phyloP scores from a whole-genome alignment of 441 rosid genomes.

The Daphne laureola region DNA sequence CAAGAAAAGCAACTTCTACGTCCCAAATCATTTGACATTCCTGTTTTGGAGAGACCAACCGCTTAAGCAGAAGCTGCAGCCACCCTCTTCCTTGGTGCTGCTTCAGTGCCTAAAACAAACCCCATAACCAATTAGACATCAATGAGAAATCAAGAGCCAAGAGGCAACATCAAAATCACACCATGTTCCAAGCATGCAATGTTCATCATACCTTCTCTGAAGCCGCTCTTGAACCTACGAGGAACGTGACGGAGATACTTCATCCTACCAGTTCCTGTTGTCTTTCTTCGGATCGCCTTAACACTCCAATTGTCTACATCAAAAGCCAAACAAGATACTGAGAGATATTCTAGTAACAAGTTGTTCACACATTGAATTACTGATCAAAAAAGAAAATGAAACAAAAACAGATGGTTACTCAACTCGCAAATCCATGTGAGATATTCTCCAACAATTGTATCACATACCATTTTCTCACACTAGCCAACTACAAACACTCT shows the following conservation, averaged over 20 bases:
- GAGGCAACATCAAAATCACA: background rate
- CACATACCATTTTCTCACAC: no score
- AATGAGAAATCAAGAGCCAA: constrained; percentile 3
- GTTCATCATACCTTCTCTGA: constrained; percentile 61
- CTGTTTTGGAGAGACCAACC: constrained; percentile 11
- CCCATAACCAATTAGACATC: background rate
- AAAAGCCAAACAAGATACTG: background rate
- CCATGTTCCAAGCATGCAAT: no score
- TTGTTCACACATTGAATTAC: no score
- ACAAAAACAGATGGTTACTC: no score
- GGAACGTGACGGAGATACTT: constrained; percentile 78
- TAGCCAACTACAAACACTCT: no score
- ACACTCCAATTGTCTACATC: constrained; percentile 76
- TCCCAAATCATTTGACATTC: constrained; percentile 11
- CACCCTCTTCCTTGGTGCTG: constrained; percentile 63
- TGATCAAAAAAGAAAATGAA: no score
- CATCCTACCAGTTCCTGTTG: constrained; percentile 93
- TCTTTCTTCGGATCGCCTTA: constrained; percentile 84
- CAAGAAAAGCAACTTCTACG: constrained; percentile 14
- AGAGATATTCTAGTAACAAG: no score
- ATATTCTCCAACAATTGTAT: no score
- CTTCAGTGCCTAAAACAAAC: constrained; percentile 43
- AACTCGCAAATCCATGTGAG: no score
- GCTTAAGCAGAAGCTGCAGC: constrained; percentile 55
- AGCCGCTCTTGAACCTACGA: constrained; percentile 85